These are phyloP conservation scores for Clitopilus hobsonii DNA, from an alignment of 768 basidiomycete genomes.

Conservation along the genomic window DNA sequence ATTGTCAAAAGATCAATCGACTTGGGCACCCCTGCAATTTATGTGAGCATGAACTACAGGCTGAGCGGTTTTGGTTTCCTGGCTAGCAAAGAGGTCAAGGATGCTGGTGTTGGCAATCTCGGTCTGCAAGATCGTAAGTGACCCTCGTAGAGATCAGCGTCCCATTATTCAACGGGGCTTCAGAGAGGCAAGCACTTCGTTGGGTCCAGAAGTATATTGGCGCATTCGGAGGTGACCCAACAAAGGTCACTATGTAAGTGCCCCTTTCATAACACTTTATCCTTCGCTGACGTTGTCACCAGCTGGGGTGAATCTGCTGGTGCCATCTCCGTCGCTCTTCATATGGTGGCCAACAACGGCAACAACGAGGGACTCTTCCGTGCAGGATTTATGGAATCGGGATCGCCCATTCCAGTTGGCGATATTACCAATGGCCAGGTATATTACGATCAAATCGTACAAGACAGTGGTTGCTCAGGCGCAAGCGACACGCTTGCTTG, in stretches of 20 bases:
- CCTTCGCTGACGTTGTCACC: neutral
- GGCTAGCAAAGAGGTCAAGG: constrained; percentile 37
- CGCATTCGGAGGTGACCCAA: constrained; percentile 56
- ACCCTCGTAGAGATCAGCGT: neutral
- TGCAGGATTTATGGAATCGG: constrained; percentile 48
- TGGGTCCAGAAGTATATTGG: constrained; percentile 62
- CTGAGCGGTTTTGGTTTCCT: constrained; percentile 36
- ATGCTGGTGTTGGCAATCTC: constrained; percentile 45
- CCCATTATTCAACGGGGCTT: neutral
- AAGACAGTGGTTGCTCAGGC: constrained; percentile 33
- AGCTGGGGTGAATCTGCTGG: constrained; percentile 58
- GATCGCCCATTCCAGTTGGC: constrained; percentile 41
- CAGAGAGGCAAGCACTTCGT: constrained; percentile 49
- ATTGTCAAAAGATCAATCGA: constrained; percentile 41
- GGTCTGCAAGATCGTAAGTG: constrained; percentile 55
- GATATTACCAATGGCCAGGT: constrained; percentile 39
- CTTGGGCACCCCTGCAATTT: constrained; percentile 41
- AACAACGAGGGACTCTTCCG: constrained; percentile 44
- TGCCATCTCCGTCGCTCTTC: constrained; percentile 45
- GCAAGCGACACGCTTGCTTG: constrained; percentile 39
- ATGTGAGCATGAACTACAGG: constrained; percentile 52
- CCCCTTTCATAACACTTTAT: neutral
- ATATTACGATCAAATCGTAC: constrained; percentile 40
- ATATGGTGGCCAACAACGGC: constrained; percentile 44
- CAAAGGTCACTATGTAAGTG: constrained; percentile 44